phyloP scores from a whole-genome alignment of 768 basidiomycete species.

The Termitomyces bulborhizus region DNA sequence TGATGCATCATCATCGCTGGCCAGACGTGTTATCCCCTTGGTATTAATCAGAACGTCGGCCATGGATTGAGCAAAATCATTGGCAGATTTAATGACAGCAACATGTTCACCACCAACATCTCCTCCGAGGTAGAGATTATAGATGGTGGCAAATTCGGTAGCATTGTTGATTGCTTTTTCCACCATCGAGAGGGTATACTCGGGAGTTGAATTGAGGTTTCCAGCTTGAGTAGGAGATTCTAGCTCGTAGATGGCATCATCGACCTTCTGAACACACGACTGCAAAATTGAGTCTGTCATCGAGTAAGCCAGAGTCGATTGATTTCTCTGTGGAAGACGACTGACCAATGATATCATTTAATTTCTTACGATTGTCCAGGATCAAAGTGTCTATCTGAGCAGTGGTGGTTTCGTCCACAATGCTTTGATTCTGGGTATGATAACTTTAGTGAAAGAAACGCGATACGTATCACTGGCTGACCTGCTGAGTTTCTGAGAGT shows the following conservation, averaged over 20 bases:
- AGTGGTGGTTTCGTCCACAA: constrained; percentile 85
- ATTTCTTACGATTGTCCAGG: constrained; percentile 93
- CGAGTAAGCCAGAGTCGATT: constrained; percentile 9
- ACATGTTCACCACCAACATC: constrained; percentile 92
- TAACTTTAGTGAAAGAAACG: neutral
- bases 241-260: constrained; percentile 95
- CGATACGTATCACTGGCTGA: constrained; percentile 22
- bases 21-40: constrained; percentile 92
- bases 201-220: constrained; percentile 95
- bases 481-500: constrained; percentile 82
- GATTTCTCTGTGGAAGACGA: neutral
- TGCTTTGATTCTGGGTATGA: constrained; percentile 63
- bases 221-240: constrained; percentile 94
- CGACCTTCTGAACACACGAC: constrained; percentile 94
- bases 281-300: constrained; percentile 86
- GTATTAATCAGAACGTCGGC: constrained; percentile 89
- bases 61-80: constrained; percentile 91
- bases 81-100: constrained; percentile 96
- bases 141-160: constrained; percentile 92
- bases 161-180: constrained; percentile 94
- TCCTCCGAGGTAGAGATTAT: constrained; percentile 83
- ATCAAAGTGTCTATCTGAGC: constrained; percentile 98
- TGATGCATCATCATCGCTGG: constrained; percentile 84
- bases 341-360: constrained; percentile 92
- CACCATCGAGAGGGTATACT: constrained; percentile 97